phyloP scores from a whole-genome alignment of 2,329 filamentous ascomycete genomes.

The Clonostachys solani region DNA sequence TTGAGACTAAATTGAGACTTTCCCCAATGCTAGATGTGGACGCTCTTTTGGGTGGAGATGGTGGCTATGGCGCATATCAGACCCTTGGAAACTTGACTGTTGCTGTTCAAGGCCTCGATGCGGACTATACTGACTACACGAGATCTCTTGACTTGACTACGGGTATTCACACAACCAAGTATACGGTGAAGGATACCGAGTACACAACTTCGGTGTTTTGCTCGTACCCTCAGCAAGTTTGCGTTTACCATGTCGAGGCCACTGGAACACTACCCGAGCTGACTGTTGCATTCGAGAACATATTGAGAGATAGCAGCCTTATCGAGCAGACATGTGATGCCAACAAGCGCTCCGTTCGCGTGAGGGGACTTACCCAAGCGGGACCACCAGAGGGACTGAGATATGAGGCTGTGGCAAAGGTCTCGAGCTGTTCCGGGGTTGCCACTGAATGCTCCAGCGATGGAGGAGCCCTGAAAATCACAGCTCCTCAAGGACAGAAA shows the following conservation, averaged over 20 bases:
- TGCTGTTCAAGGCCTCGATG: conserved; percentile 4
- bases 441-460: conserved; percentile 7
- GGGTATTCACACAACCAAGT: conserved; percentile 3
- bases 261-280: conserved; percentile 28
- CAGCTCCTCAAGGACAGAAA: conserved; percentile 10
- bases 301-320: conserved; percentile 19
- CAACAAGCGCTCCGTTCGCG: conserved; percentile 15
- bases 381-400: conserved; percentile 36
- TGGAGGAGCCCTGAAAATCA: conserved; percentile 15
- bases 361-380: conserved; percentile 29
- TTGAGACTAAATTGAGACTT: background rate
- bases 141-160: conserved; percentile 6
- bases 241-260: conserved; percentile 9
- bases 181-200: background rate
- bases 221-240: conserved; percentile 32
- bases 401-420: conserved; percentile 27
- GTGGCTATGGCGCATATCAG: conserved; percentile 9
- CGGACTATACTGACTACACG: conserved; percentile 5
- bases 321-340: conserved; percentile 16
- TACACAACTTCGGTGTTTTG: conserved; percentile 29
- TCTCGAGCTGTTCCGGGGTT: conserved; percentile 13
- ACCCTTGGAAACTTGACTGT: conserved; percentile 10
- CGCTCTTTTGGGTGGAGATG: conserved; percentile 4
- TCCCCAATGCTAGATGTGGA: conserved; percentile 4
- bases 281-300: conserved; percentile 34